These are phyloP conservation scores for Nephelium lappaceum DNA, from an alignment of 345 rosid genomes.

Conservation along the genomic window DNA sequence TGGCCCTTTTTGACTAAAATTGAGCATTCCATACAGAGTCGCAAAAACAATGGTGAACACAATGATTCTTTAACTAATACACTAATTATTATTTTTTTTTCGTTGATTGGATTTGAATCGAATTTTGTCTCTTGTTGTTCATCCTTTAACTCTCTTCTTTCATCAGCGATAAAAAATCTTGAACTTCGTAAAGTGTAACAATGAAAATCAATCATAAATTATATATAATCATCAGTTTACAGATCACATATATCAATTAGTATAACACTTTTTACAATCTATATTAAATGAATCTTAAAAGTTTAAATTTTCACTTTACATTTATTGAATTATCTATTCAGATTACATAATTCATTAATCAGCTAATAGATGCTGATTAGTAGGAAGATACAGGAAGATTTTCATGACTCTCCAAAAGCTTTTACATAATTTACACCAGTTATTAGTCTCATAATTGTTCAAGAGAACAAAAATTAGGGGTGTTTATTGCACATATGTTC, in stretches of 20 bases:
- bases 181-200: too few relatives aligned
- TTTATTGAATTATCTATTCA: too few relatives aligned
- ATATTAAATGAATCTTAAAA: too few relatives aligned
- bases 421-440: background rate
- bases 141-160: background rate
- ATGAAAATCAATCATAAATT: too few relatives aligned
- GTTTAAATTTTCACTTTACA: too few relatives aligned
- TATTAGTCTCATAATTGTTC: background rate
- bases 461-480: background rate
- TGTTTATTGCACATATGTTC: background rate
- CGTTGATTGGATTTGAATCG: background rate
- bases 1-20: background rate
- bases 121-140: background rate
- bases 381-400: background rate
- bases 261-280: too few relatives aligned
- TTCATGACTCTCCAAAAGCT: background rate
- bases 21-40: background rate
- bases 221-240: too few relatives aligned
- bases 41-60: background rate
- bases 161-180: background rate
- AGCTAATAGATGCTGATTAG: background rate
- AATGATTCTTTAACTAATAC: slow-evolving; percentile 10
- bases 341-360: too few relatives aligned
- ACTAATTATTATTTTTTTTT: background rate
- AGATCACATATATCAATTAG: background rate